Base-by-base conservation (phyloP, 2,329 filamentous ascomycete species). In the Fusarium mangiferae region DNA sequence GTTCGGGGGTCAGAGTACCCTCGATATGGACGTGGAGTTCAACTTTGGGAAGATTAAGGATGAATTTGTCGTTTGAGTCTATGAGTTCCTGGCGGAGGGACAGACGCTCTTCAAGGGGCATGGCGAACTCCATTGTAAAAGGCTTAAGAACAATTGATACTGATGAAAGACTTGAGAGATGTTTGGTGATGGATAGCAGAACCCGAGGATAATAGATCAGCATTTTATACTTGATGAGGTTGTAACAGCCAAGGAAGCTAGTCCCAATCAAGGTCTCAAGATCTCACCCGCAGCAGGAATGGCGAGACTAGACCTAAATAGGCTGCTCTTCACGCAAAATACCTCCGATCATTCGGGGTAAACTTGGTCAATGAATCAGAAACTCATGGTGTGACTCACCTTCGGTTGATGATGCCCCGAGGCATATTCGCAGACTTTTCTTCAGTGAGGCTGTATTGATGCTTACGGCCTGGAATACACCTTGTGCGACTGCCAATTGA, bases 1-100 rank as follows among this genome's bases (percentile, higher is more conserved):
- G 85, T 55, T 86, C 83, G 2, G 92, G 92, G 20, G 90, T 90
- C 24, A 95, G 85, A 6, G 91, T 91, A 54, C 93, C 93, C 80
- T 95, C 93, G 17, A 95, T 86, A 78, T 95, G 93, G 62, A 95
- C 54, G 24, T 75, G 72, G 3, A 75, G 58, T 15, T 75, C 72
- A 3, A 75, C 72, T 7, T 75, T 75, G 5, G 72, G 72, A 2
- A 74, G 60, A 1, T 57, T 15, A 0, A 66, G 20, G 3, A 74
- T 52, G n/a, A 74, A 75, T 4, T 65, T 44, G 15, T 74, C 60
- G 22, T 72, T 2, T 3, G 68, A 22, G 6, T 66, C 33, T 3
- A 75, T 12, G 3, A 74, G 64, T 3, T 74, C 39, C 6, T 72
- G 41, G 0, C 65, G 59, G 1, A 72, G 44, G 9, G 69, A 55